Evolutionary conservation across 257 asterid species (phyloP), one percentile per base, ranked within the genome.

Genomic region (Schizonepeta tenuifolia): DNA sequence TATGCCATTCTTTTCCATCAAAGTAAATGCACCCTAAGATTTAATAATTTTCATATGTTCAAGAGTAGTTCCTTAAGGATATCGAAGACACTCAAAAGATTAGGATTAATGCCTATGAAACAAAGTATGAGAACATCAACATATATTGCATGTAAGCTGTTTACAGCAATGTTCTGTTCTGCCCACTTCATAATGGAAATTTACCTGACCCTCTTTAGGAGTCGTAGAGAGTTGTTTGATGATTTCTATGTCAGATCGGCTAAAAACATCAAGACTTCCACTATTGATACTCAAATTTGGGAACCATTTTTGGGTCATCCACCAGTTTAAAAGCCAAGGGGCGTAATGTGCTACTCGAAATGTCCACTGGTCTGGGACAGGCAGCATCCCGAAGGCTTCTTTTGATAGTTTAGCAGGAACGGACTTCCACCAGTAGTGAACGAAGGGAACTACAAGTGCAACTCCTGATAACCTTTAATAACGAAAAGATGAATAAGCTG

Each of bases 251-350:
- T 94, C 98, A 5, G 84, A 76, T 70, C 3, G 77, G 83, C 87
- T 78, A 18, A 91, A 78, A 47, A 38, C 20, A 8, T 81, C 83
- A 28, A 72, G 62, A 65, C 65, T 86, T 49, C 97, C 97, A 53
- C 78, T 75, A 71, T 69, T 4, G 38, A 79, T 24, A 73, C 91
- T 93, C 46, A 93, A 53, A 67, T 86, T 70, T 22, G 84, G 88
- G 80, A 93, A 77, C 94, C 88, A 84, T 71, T 87, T 87, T 72
- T 89, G 98, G 71, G 91, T 89, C 95, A 93, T 84, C 96, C 96
- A 93, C 94, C 92, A 89, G 77, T 91, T 17, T 6, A 89, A 60
- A 67, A 93, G 78, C 94, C 92, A 91, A 1, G 98, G 97, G 38
- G 95, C 72, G 50, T 88, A 81, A 78, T 74, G 97, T 9, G 86